Evolutionary conservation across 1,284 basidiomycete genomes (phyloP), one percentile per base, ranked within the genome.

Genomic region (Grifola frondosa): DNA sequence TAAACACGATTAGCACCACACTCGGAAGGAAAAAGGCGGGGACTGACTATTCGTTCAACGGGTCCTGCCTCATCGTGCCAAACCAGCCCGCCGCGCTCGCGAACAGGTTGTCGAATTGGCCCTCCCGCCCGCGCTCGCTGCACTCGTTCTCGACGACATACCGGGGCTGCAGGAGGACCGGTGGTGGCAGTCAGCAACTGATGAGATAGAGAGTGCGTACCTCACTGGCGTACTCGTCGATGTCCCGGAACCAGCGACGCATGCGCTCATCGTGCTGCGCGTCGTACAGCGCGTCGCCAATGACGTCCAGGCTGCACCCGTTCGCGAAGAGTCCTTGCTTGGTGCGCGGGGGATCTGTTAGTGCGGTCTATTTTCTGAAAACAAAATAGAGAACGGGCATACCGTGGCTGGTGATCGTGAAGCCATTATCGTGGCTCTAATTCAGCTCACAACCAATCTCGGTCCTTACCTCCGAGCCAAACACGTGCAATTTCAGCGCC

Each of bases 161-260:
- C 22, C 95, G 95, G 0, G 91, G 81, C 61, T 96, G 87, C 49
- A 97, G 78, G 9, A 98, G 76, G 26, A n/a, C n/a, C n/a, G n/a
- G n/a, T n/a, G n/a, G n/a, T n/a, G n/a, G n/a, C n/a, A n/a, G n/a
- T n/a, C n/a, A n/a, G n/a, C n/a, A n/a, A n/a, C n/a, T n/a, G n/a
- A n/a, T n/a, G n/a, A n/a, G n/a, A n/a, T n/a, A n/a, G n/a, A n/a
- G n/a, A n/a, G n/a, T n/a, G n/a, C n/a, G n/a, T n/a, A 83, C 50
- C 32, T 47, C 44, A 37, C 83, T 82, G 12, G 82, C 58, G 63
- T 81, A 94, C 2, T 68, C 64, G 61, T 88, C 76, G 44, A 92
- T 74, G 19, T 70, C 66, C 37, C 61, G 66, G 71, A 91, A 93
- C 93, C 92, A 98, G 15, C 72, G 62, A 34, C 80, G 73, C 33